Percentiles rank a stretch among this genome's conserved stretches.
These are phyloP conservation scores for Yarrowia bubula DNA, from an alignment of 805 yeast genomes.

Conservation along the genomic window DNA sequence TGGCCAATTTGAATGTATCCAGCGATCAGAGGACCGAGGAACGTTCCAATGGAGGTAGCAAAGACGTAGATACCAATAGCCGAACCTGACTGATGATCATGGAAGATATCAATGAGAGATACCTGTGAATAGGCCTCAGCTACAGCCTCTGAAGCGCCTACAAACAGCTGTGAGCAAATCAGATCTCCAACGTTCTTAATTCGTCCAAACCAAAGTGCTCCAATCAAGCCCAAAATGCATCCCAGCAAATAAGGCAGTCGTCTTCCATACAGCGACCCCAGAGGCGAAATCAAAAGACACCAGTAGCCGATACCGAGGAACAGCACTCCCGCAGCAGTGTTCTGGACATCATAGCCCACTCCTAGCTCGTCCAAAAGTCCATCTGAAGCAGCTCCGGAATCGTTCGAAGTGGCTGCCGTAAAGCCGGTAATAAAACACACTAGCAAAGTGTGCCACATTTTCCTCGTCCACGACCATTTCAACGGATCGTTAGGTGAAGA, in stretches of 20 bases:
- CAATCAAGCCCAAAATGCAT: slow-evolving; percentile 56
- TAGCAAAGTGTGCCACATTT: slow-evolving; percentile 45
- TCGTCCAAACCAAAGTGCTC: slow-evolving; percentile 69
- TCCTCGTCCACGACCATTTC: slow-evolving; percentile 55
- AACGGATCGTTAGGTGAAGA: slow-evolving; percentile 68
- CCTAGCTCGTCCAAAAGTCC: slow-evolving; percentile 60
- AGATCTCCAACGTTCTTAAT: slow-evolving; percentile 56
- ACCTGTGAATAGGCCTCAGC: slow-evolving; percentile 73
- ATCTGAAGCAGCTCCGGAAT: slow-evolving; percentile 71
- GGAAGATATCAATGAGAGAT: slow-evolving; percentile 67
- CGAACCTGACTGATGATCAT: slow-evolving; percentile 73
- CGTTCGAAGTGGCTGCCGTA: slow-evolving; percentile 59
- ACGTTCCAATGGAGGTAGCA: slow-evolving; percentile 76
- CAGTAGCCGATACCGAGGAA: slow-evolving; percentile 68
- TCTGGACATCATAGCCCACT: slow-evolving; percentile 65
- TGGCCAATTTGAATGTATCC: slow-evolving; percentile 61
- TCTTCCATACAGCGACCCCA: slow-evolving; percentile 67
- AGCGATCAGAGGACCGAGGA: slow-evolving; percentile 73
- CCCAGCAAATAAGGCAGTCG: slow-evolving; percentile 63
- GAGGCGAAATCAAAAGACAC: slow-evolving; percentile 63
- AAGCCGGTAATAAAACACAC: slow-evolving; percentile 47
- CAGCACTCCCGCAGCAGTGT: slow-evolving; percentile 77
- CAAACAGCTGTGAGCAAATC: slow-evolving; percentile 74
- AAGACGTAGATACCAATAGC: slow-evolving; percentile 69
- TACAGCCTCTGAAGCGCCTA: slow-evolving; percentile 80